Percentiles rank a stretch among this genome's conserved stretches.
Conservation (phyloP, 108 stramenopile species). For the Skeletonema menzelii region DNA sequence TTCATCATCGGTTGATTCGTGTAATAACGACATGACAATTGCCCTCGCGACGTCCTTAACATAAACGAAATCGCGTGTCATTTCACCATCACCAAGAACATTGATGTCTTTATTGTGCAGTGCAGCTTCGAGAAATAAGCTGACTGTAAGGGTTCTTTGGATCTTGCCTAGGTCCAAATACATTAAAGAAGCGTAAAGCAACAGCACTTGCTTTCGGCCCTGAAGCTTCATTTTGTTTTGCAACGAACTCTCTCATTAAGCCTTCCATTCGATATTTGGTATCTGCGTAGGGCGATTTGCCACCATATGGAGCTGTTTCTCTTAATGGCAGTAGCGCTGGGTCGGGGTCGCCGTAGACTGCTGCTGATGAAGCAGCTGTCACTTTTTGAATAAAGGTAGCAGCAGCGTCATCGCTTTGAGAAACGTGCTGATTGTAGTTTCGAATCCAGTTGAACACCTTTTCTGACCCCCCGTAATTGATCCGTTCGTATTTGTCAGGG, state of each 20-base stretch:
- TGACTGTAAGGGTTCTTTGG: conserved; percentile 64
- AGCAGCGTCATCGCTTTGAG: neutral
- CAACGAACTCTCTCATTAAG: conserved; percentile 64
- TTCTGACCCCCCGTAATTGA: conserved; percentile 46
- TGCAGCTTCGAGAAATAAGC: conserved; percentile 68
- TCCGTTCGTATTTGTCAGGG: conserved; percentile 42
- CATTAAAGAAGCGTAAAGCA: conserved; percentile 88
- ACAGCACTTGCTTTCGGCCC: conserved; percentile 58
- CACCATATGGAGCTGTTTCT: conserved; percentile 63
- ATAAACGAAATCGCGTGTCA: conserved; percentile 96
- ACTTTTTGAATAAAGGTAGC: conserved; percentile 28
- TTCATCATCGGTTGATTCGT: conserved; percentile 39
- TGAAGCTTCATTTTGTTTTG: conserved; percentile 16
- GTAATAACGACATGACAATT: conserved; percentile 58
- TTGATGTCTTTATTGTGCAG: conserved; percentile 83
- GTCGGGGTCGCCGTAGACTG: conserved; percentile 49
- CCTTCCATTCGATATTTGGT: conserved; percentile 87
- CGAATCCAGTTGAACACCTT: conserved; percentile 52
- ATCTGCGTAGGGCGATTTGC: conserved; percentile 83
- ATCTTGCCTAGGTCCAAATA: conserved; percentile 82
- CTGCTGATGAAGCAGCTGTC: conserved; percentile 43
- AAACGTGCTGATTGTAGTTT: conserved; percentile 25
- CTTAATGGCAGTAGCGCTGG: conserved; percentile 30
- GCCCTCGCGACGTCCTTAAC: conserved; percentile 97
- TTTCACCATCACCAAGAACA: conserved; percentile 94